Conservation (phyloP, 2,329 filamentous ascomycete species). For the Coleophoma crateriformis region DNA sequence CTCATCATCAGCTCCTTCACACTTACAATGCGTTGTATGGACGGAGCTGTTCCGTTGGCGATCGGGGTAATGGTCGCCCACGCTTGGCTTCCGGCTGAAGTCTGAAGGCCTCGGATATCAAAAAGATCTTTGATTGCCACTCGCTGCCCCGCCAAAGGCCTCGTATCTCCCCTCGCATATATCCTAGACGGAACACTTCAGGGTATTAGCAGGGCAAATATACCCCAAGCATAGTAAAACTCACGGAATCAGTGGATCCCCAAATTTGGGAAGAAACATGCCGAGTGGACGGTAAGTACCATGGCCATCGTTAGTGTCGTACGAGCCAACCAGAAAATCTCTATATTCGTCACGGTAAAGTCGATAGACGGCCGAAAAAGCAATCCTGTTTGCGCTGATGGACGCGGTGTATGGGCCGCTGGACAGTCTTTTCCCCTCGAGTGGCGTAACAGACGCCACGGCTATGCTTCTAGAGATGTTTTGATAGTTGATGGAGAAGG, state of each 20-base stretch:
- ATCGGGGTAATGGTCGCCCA: conserved; percentile 45
- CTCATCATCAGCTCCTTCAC: background rate
- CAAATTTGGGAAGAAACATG: background rate
- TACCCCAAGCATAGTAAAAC: background rate
- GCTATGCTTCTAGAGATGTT: background rate
- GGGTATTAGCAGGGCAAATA: background rate
- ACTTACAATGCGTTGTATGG: conserved; percentile 41
- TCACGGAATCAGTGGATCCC: conserved; percentile 2
- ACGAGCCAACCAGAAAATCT: background rate
- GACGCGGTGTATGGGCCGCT: conserved; percentile 3
- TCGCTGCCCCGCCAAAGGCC: conserved; percentile 52
- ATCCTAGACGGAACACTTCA: background rate
- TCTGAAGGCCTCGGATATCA: conserved; percentile 50
- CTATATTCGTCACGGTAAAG: conserved; percentile 1
- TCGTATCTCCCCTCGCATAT: background rate
- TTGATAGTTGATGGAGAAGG: background rate
- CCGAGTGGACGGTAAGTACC: background rate
- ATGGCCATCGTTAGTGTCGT: background rate
- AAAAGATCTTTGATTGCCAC: conserved; percentile 60
- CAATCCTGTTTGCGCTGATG: conserved; percentile 1
- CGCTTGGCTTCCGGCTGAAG: conserved; percentile 50
- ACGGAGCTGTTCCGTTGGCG: conserved; percentile 38
- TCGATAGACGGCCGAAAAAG: background rate
- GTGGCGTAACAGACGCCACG: background rate
- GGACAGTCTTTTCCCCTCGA: background rate